Percentiles rank a stretch among this genome's conserved stretches.
These are phyloP conservation scores for Lactifluus volemus DNA, from an alignment of 768 basidiomycete genomes.

Conservation along the genomic window DNA sequence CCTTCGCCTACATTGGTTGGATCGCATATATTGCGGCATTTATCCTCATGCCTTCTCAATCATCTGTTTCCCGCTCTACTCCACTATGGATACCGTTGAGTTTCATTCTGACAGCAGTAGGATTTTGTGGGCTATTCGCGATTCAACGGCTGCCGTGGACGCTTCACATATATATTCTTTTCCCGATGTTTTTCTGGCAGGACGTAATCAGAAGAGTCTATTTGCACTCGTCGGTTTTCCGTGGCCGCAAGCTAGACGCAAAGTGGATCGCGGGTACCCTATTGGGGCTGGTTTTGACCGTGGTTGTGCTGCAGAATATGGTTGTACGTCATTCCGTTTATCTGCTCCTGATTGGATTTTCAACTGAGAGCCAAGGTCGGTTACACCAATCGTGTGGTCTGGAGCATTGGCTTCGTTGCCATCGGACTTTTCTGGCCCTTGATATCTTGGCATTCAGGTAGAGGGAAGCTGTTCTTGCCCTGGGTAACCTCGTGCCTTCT, in stretches of 20 bases:
- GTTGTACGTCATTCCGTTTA: conserved; percentile 42
- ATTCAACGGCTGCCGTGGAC: conserved; percentile 61
- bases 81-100: conserved; percentile 7
- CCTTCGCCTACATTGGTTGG: conserved; percentile 71
- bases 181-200: conserved; percentile 74
- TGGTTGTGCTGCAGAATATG: conserved; percentile 53
- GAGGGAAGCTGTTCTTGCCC: conserved; percentile 23
- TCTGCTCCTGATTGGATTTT: background rate
- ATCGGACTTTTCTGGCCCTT: conserved; percentile 64
- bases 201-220: conserved; percentile 30
- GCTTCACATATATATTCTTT: conserved; percentile 66
- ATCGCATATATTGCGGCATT: conserved; percentile 54
- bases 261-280: conserved; percentile 17
- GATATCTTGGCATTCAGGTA: conserved; percentile 35
- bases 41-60: conserved; percentile 38
- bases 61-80: background rate
- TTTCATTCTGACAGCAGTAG: conserved; percentile 26
- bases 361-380: conserved; percentile 33
- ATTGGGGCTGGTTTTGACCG: conserved; percentile 27
- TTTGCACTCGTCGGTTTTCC: background rate
- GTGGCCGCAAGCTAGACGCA: background rate
- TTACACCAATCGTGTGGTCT: conserved; percentile 62
- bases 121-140: conserved; percentile 44
- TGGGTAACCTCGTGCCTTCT: conserved; percentile 47
- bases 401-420: conserved; percentile 55